Evolutionary conservation across 257 asterid species (phyloP), one percentile per base, ranked within the genome.

Genomic region (Solanum chiquidenum): DNA sequence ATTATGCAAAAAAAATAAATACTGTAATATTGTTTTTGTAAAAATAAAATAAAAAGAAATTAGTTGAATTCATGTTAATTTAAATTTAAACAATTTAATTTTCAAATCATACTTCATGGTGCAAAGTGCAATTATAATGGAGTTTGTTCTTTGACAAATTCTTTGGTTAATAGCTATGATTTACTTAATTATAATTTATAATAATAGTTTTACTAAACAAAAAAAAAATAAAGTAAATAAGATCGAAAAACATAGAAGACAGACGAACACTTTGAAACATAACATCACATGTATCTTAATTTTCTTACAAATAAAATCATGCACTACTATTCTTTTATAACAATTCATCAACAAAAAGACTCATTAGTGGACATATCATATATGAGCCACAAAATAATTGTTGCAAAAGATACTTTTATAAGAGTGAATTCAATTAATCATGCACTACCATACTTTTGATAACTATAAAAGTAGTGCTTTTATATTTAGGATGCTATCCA

Each of bases 211-310:
- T 5, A n/a, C 1, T 23, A 0, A 10, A 9, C 0, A n/a, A 3
- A 1, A 2, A 0, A 62, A 62, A 4, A 1, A 2, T n/a, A n/a
- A 11, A 11, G 1, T 12, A 0, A n/a, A n/a, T 2, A 0, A n/a
- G 13, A 64, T 64, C 0, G 1, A n/a, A 11, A n/a, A 9, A 3
- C 10, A 46, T 1, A 62, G 1, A 62, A 23, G 1, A 23, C 0
- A 62, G 2, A 62, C 14, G 0, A 2, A 21, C 66, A n/a, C 10
- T 3, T 64, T 64, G 4, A 55, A 55, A 55, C 1, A 5, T 2
- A 10, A 64, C 16, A 29, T 29, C 31, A 29, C 31, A 9, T 21
- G 25, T 58, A 20, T 20, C 66, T 58, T 20, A 35, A 38, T 37
- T 38, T 11, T 6, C 12, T 12, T 3, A 12, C 3, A 10, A 37